Evolutionary conservation across 2,329 filamentous ascomycete genomes (phyloP), one percentile per base, ranked within the genome.

Genomic region (Escovopsis sp.): DNA sequence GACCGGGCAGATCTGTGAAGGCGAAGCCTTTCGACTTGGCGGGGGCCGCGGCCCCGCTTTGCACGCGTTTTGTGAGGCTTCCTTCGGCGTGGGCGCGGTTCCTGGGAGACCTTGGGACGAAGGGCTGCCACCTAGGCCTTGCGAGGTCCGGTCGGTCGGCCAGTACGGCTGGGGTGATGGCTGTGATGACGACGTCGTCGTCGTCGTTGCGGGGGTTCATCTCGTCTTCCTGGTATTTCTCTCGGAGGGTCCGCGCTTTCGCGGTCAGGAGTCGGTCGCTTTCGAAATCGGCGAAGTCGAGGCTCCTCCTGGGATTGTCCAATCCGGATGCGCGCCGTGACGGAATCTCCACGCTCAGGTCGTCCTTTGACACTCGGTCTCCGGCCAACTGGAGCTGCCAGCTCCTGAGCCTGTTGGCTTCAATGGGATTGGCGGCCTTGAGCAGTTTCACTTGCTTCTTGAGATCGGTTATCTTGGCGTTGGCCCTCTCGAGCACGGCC

Each of bases 391-490:
- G 49, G 12, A 52, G 39, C 39, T 60, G 55, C 56, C 54, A 57
- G 45, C 53, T 59, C 37, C 49, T 54, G 6, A 56, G 57, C 30
- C 53, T 52, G 14, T 45, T 29, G 7, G 46, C 42, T 7, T 51
- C 49, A 14, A 45, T 47, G 12, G 47, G 35, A 5, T 44, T 43
- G 4, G 33, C 27, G 7, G 51, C 51, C 50, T 69, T 70, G 3
- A 76, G 56, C 1, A 56, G 56, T 44, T 62, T 64, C 33, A 76
- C 55, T 47, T 74, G 68, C 48, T 67, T 70, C 54, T 71, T 72
- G 7, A 79, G 63, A 35, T 71, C 65, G 8, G 66, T 59, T 45
- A 78, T 74, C 54, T 74, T 74, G 33, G 65, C 62, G 44, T 77
- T 72, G 42, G 74, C 73, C 47, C 68, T 68, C 41, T 71, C 65